These are phyloP conservation scores for Plasmodium vivax DNA, from an alignment of 169 alveolate genomes.

Conservation along the genomic window DNA sequence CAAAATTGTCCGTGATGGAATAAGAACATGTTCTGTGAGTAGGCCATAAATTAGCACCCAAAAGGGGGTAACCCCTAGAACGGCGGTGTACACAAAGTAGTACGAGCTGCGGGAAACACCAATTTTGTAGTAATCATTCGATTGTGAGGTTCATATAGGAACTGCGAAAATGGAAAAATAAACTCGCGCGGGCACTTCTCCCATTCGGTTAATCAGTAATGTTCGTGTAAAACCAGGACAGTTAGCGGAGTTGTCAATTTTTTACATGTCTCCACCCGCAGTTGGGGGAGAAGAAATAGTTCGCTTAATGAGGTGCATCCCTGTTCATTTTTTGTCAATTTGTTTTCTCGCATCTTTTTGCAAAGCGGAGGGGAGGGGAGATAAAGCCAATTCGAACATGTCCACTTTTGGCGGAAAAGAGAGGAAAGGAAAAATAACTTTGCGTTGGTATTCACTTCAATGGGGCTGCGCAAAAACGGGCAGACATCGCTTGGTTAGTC, in stretches of 20 bases:
- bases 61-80: not conserved
- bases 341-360: not conserved
- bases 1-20: not conserved
- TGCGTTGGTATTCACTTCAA: not conserved
- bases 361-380: not conserved
- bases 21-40: not conserved
- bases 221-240: not conserved
- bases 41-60: not conserved
- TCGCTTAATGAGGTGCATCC: not conserved
- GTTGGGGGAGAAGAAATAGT: not conserved
- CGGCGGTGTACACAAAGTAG: not conserved
- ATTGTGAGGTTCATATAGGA: not conserved
- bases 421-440: not conserved
- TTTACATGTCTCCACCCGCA: not conserved
- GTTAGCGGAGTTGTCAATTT: not conserved
- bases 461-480: not conserved
- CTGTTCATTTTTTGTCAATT: not conserved
- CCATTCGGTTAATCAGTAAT: not conserved
- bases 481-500: not conserved
- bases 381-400: not conserved
- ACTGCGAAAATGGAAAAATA: not conserved
- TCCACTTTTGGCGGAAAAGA: not conserved
- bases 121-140: not conserved
- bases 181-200: not conserved
- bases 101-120: not conserved